phyloP scores from a whole-genome alignment of 345 rosid genomes.

The Syzygium jambos region DNA sequence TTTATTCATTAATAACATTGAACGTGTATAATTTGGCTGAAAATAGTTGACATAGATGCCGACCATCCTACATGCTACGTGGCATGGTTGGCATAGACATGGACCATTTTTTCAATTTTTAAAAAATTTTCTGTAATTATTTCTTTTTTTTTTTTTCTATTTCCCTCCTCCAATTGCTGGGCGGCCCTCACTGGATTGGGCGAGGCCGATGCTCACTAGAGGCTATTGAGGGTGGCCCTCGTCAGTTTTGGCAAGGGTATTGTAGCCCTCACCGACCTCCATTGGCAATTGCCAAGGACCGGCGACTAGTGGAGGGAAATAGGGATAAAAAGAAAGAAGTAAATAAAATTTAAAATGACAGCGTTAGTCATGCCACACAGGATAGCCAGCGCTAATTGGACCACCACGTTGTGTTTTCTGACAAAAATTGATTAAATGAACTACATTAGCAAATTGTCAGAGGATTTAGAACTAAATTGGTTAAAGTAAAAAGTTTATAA shows the following conservation, averaged over 20 bases:
- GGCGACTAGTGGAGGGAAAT: neutral
- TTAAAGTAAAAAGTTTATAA: too few relatives aligned
- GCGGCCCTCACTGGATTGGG: neutral
- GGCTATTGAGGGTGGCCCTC: too few relatives aligned
- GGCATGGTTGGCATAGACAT: fast-evolving
- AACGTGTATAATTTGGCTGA: neutral
- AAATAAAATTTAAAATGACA: too few relatives aligned
- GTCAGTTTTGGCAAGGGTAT: neutral
- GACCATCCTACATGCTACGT: fast-evolving
- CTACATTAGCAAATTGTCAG: too few relatives aligned
- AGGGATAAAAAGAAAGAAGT: neutral
- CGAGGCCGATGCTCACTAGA: neutral
- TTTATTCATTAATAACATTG: neutral
- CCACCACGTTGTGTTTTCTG: too few relatives aligned
- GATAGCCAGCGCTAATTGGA: too few relatives aligned
- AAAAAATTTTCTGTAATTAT: too few relatives aligned
- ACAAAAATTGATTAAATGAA: too few relatives aligned
- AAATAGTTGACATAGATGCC: too few relatives aligned
- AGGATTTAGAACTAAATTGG: too few relatives aligned
- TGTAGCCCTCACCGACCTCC: neutral
- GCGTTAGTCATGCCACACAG: too few relatives aligned
- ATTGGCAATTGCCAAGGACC: neutral
- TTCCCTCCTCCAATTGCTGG: neutral
- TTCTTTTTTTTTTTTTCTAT: neutral
- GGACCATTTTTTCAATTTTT: too few relatives aligned